Conservation (phyloP, 2,329 filamentous ascomycete species). For the Anthostomella pinea region DNA sequence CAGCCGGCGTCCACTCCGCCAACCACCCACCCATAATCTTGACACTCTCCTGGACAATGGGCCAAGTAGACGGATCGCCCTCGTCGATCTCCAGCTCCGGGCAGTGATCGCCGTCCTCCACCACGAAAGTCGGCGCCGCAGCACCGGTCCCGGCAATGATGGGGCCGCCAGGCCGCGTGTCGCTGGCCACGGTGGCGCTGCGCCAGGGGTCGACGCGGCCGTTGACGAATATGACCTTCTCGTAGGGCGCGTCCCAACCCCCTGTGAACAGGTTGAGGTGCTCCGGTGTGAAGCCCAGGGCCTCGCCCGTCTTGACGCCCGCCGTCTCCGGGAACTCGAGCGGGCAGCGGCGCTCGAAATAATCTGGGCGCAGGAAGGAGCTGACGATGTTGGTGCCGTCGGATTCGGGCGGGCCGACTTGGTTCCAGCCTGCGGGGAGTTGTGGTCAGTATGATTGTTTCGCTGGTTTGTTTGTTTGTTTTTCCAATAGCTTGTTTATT, state of each 20-base stretch:
- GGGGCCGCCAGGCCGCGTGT: slow-evolving; percentile 15
- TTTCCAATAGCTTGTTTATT: background rate
- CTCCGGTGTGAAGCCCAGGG: slow-evolving; percentile 12
- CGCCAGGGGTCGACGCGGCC: slow-evolving; percentile 32
- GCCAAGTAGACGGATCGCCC: slow-evolving; percentile 2
- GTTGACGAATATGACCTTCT: slow-evolving; percentile 28
- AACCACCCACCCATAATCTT: slow-evolving; percentile 18
- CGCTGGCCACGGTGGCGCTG: slow-evolving; percentile 12
- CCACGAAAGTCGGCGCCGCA: slow-evolving; percentile 11
- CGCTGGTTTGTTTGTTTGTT: background rate
- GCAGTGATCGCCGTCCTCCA: slow-evolving; percentile 14
- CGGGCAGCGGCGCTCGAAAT: slow-evolving; percentile 37
- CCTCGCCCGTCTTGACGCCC: slow-evolving; percentile 14
- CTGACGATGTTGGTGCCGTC: slow-evolving; percentile 18
- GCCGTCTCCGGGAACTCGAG: slow-evolving; percentile 38
- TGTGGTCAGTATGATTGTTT: background rate
- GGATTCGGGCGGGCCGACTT: slow-evolving; percentile 36
- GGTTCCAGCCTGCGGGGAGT: slow-evolving; percentile 10
- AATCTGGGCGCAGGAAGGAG: slow-evolving; percentile 14
- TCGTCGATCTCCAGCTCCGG: slow-evolving; percentile 13
- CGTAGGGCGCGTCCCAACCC: slow-evolving; percentile 28
- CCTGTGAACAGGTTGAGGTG: slow-evolving; percentile 21
- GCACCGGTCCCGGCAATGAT: slow-evolving; percentile 11
- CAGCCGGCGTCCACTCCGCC: slow-evolving; percentile 9
- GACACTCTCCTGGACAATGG: slow-evolving; percentile 10